A percentile compares a stretch with the other conserved stretches of the same genome.
Conservation (phyloP, 129 eudicot genomes). For the Pittosporum tobira region DNA sequence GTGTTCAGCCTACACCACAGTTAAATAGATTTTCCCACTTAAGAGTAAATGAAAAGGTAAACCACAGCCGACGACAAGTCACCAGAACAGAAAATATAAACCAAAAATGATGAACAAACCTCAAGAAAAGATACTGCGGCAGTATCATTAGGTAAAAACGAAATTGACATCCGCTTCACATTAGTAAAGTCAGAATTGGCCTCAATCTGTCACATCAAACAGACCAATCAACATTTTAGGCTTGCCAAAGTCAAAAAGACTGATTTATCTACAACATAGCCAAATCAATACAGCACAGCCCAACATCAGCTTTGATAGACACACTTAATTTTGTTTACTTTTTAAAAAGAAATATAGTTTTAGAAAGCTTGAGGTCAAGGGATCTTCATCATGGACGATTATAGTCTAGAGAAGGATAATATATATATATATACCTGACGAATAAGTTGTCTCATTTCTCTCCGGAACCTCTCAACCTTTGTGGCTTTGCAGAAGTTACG, state of each 20-base stretch:
- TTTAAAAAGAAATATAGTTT: not conserved
- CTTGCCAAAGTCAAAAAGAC: not conserved
- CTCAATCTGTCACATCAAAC: constrained; percentile 52
- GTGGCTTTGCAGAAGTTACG: constrained; percentile 80
- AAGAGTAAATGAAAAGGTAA: constrained; percentile 1
- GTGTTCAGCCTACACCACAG: not conserved
- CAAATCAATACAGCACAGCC: no score
- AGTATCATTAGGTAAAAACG: constrained; percentile 76
- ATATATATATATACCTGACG: constrained; percentile 49
- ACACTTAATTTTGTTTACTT: not conserved
- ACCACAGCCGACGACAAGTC: not conserved
- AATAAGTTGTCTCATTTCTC: constrained; percentile 62
- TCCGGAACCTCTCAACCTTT: constrained; percentile 83
- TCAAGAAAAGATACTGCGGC: constrained; percentile 60
- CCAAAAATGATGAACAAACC: constrained; percentile 39
- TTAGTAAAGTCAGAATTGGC: constrained; percentile 74
- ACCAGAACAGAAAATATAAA: not conserved
- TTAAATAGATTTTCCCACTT: not conserved
- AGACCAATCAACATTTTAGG: constrained; percentile 4
- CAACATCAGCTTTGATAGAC: no score
- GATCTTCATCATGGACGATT: not conserved
- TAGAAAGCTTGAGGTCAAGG: not conserved
- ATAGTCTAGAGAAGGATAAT: not conserved
- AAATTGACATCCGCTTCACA: constrained; percentile 41
- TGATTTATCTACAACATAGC: not conserved